Evolutionary conservation across 2,329 filamentous ascomycete species (phyloP).

Genomic region (Fusarium lyarnte): DNA sequence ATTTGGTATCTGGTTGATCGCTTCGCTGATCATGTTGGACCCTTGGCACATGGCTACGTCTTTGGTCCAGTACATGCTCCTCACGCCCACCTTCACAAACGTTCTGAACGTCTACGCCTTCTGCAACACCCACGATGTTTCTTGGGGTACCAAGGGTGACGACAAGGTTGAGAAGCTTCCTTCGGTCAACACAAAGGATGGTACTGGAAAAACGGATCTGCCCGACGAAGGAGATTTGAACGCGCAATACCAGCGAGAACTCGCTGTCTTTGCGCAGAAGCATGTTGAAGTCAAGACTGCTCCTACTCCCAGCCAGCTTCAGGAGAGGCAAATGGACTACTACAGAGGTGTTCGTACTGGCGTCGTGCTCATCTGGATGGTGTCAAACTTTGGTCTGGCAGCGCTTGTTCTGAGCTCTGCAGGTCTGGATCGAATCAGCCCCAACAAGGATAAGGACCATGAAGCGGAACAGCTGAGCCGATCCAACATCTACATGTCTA

Average conservation of each 20-base stretch:
- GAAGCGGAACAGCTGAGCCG: constrained; percentile 61
- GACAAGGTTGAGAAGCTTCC: constrained; percentile 93
- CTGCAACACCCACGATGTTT: constrained; percentile 98
- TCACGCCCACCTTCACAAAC: constrained; percentile 97
- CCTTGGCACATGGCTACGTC: constrained; percentile 99
- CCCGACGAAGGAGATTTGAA: constrained; percentile 96
- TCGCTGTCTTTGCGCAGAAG: constrained; percentile 78
- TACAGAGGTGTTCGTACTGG: constrained; percentile 95
- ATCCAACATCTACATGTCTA: constrained; percentile 83
- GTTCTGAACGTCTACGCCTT: constrained; percentile 99
- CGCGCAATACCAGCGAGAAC: constrained; percentile 89
- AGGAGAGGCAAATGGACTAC: constrained; percentile 95
- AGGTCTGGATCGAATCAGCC: constrained; percentile 75
- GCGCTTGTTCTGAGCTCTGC: constrained; percentile 88
- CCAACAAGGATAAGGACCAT: constrained; percentile 40
- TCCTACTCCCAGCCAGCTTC: constrained; percentile 62
- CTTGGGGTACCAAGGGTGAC: constrained; percentile 98
- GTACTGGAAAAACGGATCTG: constrained; percentile 90
- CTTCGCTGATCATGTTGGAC: constrained; percentile 94
- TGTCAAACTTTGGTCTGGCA: constrained; percentile 89
- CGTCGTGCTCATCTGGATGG: constrained; percentile 95
- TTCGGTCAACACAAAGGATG: constrained; percentile 88
- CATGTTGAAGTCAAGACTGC: constrained; percentile 75
- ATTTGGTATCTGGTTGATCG: constrained; percentile 91
- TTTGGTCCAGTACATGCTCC: constrained; percentile 91